Evolutionary conservation across 106 monocot species (phyloP).

Genomic region (Chionographis japonica): DNA sequence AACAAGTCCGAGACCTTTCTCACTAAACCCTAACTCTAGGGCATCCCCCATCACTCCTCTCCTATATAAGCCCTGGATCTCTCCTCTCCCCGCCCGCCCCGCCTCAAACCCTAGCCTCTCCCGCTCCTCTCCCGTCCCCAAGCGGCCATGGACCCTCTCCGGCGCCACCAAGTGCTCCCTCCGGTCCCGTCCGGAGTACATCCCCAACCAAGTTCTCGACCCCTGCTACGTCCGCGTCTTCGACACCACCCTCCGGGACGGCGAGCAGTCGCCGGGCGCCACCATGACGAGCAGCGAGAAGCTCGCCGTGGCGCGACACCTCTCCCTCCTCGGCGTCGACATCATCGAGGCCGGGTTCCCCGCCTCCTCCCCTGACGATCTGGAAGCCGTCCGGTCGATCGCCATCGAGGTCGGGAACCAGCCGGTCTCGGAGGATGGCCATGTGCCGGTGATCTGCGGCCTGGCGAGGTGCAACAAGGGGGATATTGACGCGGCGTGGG

Average conservation of each 20-base stretch:
- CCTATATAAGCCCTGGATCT: not conserved
- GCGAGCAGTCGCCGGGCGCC: conserved; percentile 98
- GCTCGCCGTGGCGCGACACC: conserved; percentile 73
- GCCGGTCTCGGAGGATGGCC: conserved; percentile 38
- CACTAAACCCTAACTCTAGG: conserved; percentile 9
- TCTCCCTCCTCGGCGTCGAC: conserved; percentile 79
- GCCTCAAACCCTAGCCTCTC: not conserved
- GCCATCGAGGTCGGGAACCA: conserved; percentile 75
- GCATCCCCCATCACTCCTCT: not conserved
- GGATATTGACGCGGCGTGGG: conserved; percentile 86
- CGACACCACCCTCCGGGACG: conserved; percentile 97
- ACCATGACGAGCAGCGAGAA: conserved; percentile 90
- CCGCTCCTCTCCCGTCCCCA: not conserved
- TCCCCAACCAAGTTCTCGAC: conserved; percentile 68
- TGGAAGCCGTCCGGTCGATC: conserved; percentile 81
- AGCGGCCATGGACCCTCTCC: conserved; percentile 1
- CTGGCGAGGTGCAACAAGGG: conserved; percentile 72
- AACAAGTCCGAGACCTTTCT: conserved; percentile 6
- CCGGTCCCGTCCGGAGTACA: conserved; percentile 52
- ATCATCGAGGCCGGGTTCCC: conserved; percentile 97
- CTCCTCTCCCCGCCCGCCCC: not conserved
- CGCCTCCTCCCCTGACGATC: conserved; percentile 83
- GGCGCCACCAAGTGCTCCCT: conserved; percentile 21
- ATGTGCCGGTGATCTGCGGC: conserved; percentile 87
- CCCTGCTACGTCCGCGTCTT: conserved; percentile 77